phyloP scores from a whole-genome alignment of 2,329 filamentous ascomycete genomes.

The Verticillium zaregamsianum region DNA sequence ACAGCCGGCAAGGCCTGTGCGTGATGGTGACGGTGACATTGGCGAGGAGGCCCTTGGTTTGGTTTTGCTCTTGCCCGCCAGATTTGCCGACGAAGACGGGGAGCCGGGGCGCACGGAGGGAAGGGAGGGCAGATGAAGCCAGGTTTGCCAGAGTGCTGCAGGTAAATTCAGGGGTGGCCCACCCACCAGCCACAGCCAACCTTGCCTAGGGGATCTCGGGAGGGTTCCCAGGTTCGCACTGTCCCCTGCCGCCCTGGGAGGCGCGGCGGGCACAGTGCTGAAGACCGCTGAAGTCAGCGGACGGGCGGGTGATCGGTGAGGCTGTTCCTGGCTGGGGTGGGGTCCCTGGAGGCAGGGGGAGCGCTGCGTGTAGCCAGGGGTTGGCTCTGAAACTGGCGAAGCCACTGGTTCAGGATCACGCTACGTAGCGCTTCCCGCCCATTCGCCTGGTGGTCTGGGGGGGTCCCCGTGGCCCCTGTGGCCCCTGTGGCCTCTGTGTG shows the following conservation, averaged over 20 bases:
- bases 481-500: not conserved
- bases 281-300: not conserved
- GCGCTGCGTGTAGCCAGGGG: slow-evolving; percentile 2
- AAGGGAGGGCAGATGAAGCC: not conserved
- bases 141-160: not conserved
- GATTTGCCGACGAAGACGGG: not conserved
- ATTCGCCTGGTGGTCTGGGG: not conserved
- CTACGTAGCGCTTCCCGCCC: slow-evolving; percentile 3
- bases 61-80: not conserved
- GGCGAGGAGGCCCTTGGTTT: not conserved
- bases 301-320: not conserved
- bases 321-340: not conserved
- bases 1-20: not conserved
- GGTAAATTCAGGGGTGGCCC: not conserved
- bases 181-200: not conserved
- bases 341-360: not conserved
- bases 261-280: not conserved
- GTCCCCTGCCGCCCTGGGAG: too few relatives aligned
- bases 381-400: slow-evolving; percentile 1
- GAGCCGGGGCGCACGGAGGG: not conserved
- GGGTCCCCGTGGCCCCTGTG: not conserved
- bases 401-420: slow-evolving; percentile 2
- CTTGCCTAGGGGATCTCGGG: not conserved
- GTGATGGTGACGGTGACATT: not conserved
- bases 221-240: too few relatives aligned